A percentile compares a stretch with the other conserved stretches of the same genome.
Evolutionary conservation across 345 rosid genomes (phyloP).

Genomic region (Acer saccharum): DNA sequence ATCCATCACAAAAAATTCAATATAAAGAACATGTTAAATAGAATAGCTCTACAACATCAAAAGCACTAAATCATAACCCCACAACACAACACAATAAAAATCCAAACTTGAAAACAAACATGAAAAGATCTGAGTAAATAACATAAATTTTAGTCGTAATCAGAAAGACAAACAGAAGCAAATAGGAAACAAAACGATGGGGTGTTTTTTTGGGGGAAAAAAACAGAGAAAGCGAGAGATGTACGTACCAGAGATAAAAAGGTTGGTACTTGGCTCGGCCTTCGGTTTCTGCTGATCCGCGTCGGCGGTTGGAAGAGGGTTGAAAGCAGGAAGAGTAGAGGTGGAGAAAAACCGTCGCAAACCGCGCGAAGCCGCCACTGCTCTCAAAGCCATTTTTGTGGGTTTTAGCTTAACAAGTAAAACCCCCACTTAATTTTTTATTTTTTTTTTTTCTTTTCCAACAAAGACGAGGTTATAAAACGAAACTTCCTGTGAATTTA

Average conservation of each 20-base stretch:
- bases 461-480: neutral
- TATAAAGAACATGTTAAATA: too few species aligned
- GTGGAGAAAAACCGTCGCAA: conserved; percentile 55
- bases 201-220: too few species aligned
- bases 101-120: too few species aligned
- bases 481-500: neutral
- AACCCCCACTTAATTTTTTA: neutral
- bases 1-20: too few species aligned
- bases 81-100: too few species aligned
- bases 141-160: neutral
- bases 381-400: conserved; percentile 37
- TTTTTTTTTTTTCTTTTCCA: neutral
- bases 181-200: neutral
- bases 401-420: conserved; percentile 17
- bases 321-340: conserved; percentile 38
- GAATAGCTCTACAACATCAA: too few species aligned
- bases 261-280: conserved; percentile 76
- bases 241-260: conserved; percentile 66
- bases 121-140: too few species aligned
- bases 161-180: too few species aligned
- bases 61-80: too few species aligned
- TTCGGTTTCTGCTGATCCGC: conserved; percentile 37
- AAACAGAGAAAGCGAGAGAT: neutral
- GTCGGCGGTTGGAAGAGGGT: conserved; percentile 28
- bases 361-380: conserved; percentile 44